These are phyloP conservation scores for Colletotrichum theobromicola DNA, from an alignment of 2,329 filamentous ascomycete genomes.

Conservation along the genomic window DNA sequence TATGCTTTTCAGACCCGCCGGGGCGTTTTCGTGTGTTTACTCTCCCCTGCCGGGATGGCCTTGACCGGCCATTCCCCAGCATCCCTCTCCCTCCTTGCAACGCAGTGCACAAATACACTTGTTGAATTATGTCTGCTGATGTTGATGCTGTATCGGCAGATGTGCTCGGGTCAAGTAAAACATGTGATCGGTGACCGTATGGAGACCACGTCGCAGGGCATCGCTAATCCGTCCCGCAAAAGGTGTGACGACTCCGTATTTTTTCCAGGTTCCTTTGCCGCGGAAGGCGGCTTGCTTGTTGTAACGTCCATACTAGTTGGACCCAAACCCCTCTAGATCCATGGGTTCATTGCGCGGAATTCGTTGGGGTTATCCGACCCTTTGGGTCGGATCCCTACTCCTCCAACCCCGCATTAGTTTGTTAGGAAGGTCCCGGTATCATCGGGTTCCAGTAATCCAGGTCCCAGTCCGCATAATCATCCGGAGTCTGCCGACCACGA, in stretches of 20 bases:
- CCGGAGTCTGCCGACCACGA: slow-evolving; percentile 20
- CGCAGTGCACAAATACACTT: neutral
- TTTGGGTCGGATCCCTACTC: neutral
- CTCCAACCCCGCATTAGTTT: neutral
- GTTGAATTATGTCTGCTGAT: neutral
- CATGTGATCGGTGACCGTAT: neutral
- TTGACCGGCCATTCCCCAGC: neutral
- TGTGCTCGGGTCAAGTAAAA: neutral
- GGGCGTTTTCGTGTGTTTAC: neutral
- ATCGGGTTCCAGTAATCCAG: slow-evolving; percentile 19
- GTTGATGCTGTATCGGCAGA: neutral
- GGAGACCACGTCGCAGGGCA: neutral
- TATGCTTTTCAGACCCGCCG: neutral
- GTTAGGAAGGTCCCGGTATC: slow-evolving; percentile 2
- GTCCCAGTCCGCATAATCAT: slow-evolving; percentile 22
- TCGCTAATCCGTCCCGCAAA: neutral
- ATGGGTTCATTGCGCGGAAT: neutral
- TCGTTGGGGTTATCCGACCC: neutral
- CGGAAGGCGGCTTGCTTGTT: neutral
- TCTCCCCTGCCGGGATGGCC: neutral
- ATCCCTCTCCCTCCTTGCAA: neutral
- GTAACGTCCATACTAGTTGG: neutral
- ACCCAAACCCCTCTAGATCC: neutral
- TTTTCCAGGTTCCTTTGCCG: neutral
- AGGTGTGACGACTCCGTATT: neutral